phyloP scores from a whole-genome alignment of 2,329 filamentous ascomycete genomes.

The Talaromyces sp. region DNA sequence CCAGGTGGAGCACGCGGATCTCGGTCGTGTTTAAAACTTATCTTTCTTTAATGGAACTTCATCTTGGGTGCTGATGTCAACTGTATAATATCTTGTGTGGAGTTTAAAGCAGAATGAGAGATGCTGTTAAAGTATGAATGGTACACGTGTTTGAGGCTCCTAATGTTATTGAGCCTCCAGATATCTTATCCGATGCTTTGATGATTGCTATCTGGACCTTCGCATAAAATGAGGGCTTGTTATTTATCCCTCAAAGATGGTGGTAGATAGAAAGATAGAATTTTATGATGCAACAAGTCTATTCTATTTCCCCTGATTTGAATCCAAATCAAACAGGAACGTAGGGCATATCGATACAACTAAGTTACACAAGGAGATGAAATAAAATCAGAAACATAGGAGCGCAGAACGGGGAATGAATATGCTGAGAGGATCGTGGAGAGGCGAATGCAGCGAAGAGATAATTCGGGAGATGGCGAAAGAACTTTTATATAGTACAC shows the following conservation, averaged over 20 bases:
- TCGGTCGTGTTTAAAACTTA: too few species aligned
- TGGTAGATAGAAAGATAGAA: background rate
- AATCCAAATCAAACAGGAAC: constrained; percentile 15
- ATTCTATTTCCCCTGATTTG: constrained; percentile 29
- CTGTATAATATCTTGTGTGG: too few species aligned
- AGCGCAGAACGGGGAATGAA: constrained; percentile 26
- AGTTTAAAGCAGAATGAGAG: too few species aligned
- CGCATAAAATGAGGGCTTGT: too few species aligned
- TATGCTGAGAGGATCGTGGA: constrained; percentile 24
- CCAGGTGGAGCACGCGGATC: background rate
- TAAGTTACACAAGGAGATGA: constrained; percentile 31
- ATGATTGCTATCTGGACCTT: too few species aligned
- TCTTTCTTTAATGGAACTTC: too few species aligned
- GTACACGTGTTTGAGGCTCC: too few species aligned
- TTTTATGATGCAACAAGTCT: constrained; percentile 26
- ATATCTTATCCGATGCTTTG: too few species aligned
- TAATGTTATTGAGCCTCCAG: too few species aligned
- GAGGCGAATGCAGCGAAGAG: constrained; percentile 15
- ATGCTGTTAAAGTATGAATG: too few species aligned
- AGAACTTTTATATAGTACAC: constrained; percentile 30
- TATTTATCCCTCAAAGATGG: too few species aligned
- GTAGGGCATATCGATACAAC: constrained; percentile 31
- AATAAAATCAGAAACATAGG: constrained; percentile 18
- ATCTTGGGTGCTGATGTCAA: too few species aligned
- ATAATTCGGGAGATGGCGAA: constrained; percentile 12